phyloP scores from a whole-genome alignment of 2,329 filamentous ascomycete species.

The Penicillium decumbens region DNA sequence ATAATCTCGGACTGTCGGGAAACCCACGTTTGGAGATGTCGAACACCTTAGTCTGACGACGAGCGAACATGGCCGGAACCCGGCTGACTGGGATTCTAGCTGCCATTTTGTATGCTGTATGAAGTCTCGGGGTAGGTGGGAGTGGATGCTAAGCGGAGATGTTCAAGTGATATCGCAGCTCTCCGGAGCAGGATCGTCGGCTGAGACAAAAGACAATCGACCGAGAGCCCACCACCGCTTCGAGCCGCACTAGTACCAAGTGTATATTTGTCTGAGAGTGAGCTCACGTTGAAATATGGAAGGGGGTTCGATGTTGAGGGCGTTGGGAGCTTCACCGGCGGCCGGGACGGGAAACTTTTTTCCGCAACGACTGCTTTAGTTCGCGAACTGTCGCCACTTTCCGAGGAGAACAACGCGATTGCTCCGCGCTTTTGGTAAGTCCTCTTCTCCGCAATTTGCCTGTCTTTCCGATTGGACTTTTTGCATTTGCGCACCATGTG shows the following conservation, averaged over 20 bases:
- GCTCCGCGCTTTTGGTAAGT: slow-evolving; percentile 15
- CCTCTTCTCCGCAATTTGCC: not conserved
- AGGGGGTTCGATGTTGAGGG: slow-evolving; percentile 31
- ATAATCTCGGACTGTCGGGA: slow-evolving; percentile 5
- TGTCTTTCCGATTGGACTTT: not conserved
- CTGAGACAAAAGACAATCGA: slow-evolving; percentile 20
- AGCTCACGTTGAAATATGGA: slow-evolving; percentile 8
- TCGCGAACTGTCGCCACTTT: slow-evolving; percentile 15
- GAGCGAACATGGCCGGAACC: slow-evolving; percentile 33
- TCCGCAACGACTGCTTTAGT: slow-evolving; percentile 25
- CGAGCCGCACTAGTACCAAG: slow-evolving; percentile 14
- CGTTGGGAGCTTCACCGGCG: slow-evolving; percentile 39
- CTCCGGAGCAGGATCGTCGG: slow-evolving; percentile 20
- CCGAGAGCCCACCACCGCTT: slow-evolving; percentile 27
- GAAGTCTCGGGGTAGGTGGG: slow-evolving; percentile 8
- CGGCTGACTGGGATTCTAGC: slow-evolving; percentile 32
- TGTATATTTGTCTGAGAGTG: slow-evolving; percentile 10
- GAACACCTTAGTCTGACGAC: slow-evolving; percentile 31
- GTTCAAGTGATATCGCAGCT: slow-evolving; percentile 17
- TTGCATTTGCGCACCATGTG: not conserved
- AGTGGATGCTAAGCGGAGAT: slow-evolving; percentile 13
- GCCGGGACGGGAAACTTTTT: slow-evolving; percentile 41
- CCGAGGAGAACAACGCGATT: slow-evolving; percentile 24
- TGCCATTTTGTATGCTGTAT: slow-evolving; percentile 28
- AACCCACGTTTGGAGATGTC: slow-evolving; percentile 35